Conservation (phyloP, 2,329 filamentous ascomycete genomes). For the Talaromyces islandicus region DNA sequence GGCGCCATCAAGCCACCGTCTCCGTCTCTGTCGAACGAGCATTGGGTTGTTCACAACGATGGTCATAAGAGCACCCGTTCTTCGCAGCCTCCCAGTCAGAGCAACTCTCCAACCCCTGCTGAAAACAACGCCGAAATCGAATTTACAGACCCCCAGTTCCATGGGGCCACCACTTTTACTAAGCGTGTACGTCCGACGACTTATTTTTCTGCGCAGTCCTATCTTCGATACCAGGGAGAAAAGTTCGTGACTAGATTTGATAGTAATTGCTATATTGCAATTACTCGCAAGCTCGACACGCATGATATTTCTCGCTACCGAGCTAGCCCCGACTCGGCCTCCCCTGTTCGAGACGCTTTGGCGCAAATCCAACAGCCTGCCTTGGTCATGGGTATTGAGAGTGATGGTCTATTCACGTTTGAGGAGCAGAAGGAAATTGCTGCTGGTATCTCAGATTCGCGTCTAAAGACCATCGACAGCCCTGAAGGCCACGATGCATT, state of each 20-base stretch:
- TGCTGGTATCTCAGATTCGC: conserved; percentile 68
- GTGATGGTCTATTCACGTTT: conserved; percentile 93
- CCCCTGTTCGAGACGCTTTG: conserved; percentile 65
- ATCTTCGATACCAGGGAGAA: conserved; percentile 89
- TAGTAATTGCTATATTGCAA: conserved; percentile 97
- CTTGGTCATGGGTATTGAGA: conserved; percentile 88
- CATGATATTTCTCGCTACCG: conserved; percentile 87
- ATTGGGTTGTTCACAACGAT: conserved; percentile 79
- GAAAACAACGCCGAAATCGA: conserved; percentile 24
- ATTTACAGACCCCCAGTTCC: conserved; percentile 63
- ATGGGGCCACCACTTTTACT: conserved; percentile 54
- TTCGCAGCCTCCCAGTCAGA: conserved; percentile 40
- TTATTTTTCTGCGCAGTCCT: conserved; percentile 98
- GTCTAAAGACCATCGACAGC: conserved; percentile 81
- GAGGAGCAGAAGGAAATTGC: conserved; percentile 93
- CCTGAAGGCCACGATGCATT: conserved; percentile 97
- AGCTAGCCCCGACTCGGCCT: conserved; percentile 32
- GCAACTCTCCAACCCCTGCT: conserved; percentile 19
- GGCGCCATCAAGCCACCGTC: conserved; percentile 54
- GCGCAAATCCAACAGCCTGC: conserved; percentile 80
- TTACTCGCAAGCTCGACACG: conserved; percentile 94
- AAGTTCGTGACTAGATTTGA: conserved; percentile 98
- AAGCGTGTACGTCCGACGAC: conserved; percentile 52
- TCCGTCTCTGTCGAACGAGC: conserved; percentile 62
- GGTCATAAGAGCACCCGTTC: conserved; percentile 61